These are phyloP conservation scores for Lablab purpureus DNA, from an alignment of 306 rosid species.

Conservation along the genomic window DNA sequence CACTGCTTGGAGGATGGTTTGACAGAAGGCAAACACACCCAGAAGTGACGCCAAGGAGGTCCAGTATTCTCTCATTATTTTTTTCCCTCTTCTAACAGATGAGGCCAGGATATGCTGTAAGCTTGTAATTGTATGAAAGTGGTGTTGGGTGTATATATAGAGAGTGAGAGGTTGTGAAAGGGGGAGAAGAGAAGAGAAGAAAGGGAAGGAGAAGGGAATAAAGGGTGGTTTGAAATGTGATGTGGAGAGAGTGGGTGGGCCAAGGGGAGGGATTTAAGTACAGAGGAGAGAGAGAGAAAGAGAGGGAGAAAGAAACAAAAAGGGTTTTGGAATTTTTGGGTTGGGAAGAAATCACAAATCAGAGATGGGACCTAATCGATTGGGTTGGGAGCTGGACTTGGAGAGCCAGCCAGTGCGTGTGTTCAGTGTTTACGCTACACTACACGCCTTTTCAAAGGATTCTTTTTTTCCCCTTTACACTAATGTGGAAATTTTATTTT, in stretches of 20 bases:
- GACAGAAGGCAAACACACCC: slow-evolving; percentile 90
- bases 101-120: background rate
- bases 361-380: slow-evolving; percentile 57
- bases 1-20: slow-evolving; percentile 73
- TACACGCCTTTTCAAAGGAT: slow-evolving; percentile 10
- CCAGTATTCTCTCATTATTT: slow-evolving; percentile 81
- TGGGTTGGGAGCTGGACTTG: slow-evolving; percentile 44
- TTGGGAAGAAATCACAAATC: slow-evolving; percentile 51
- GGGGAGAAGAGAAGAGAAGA: background rate
- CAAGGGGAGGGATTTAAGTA: slow-evolving; percentile 49
- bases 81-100: too few species aligned
- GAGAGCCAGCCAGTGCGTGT: slow-evolving; percentile 40
- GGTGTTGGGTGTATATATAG: slow-evolving; percentile 55
- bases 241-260: slow-evolving; percentile 58
- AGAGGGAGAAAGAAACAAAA: slow-evolving; percentile 49
- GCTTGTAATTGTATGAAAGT: slow-evolving; percentile 21
- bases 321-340: slow-evolving; percentile 51
- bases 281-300: slow-evolving; percentile 51
- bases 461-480: slow-evolving; percentile 26
- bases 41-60: slow-evolving; percentile 80
- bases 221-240: slow-evolving; percentile 34
- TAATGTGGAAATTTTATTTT: slow-evolving; percentile 42
- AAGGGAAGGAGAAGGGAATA: background rate
- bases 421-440: background rate
- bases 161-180: slow-evolving; percentile 9